phyloP scores from a whole-genome alignment of 179 eudicot genomes.

The Drosera spatulata region DNA sequence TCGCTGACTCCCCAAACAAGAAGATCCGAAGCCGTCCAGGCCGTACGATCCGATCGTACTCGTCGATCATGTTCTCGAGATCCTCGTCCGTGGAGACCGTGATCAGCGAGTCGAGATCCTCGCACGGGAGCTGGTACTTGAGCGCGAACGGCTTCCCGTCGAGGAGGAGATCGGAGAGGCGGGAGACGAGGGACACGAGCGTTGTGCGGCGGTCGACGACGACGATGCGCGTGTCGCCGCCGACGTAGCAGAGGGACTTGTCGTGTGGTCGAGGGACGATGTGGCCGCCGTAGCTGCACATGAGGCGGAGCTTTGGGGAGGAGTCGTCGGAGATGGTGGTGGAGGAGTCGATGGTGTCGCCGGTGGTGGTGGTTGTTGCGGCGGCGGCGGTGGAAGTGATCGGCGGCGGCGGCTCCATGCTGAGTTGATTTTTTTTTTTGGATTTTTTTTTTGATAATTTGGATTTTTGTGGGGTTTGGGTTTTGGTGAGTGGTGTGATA shows the following conservation, averaged over 20 bases:
- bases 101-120: conserved; percentile 63
- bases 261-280: conserved; percentile 37
- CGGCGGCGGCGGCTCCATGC: too few species aligned
- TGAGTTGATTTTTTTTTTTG: too few species aligned
- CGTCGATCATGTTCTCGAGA: conserved; percentile 66
- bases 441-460: too few species aligned
- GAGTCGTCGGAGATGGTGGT: not conserved
- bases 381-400: conserved; percentile 8
- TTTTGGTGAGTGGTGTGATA: too few species aligned
- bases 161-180: conserved; percentile 42
- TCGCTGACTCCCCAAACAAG: conserved; percentile 29
- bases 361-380: too few species aligned
- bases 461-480: too few species aligned
- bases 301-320: conserved; percentile 5
- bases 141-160: conserved; percentile 18
- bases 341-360: conserved; percentile 9
- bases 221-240: conserved; percentile 5
- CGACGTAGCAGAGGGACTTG: conserved; percentile 22
- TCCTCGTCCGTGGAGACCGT: conserved; percentile 60
- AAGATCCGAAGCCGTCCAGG: conserved; percentile 41
- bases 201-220: conserved; percentile 11
- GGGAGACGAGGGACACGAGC: conserved; percentile 27
- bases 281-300: conserved; percentile 7
- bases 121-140: conserved; percentile 57
- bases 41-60: conserved; percentile 39